Percentiles rank a stretch among this genome's conserved stretches.
Conservation (phyloP, 2,329 filamentous ascomycete species). For the Aspergillus sp. region DNA sequence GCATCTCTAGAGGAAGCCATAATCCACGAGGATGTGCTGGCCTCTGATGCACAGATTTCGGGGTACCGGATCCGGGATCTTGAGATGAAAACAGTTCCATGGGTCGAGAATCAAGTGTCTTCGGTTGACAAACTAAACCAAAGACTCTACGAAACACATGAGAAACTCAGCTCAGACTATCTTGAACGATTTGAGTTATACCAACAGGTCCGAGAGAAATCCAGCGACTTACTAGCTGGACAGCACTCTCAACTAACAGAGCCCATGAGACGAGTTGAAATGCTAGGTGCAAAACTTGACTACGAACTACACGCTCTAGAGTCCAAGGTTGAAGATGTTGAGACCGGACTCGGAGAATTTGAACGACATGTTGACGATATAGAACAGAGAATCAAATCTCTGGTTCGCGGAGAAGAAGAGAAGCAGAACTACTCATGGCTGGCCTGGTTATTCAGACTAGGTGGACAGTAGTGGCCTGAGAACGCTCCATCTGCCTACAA, state of each 20-base stretch:
- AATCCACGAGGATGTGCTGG: slow-evolving; percentile 39
- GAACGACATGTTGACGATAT: slow-evolving; percentile 73
- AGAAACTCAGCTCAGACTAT: slow-evolving; percentile 67
- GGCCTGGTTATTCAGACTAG: slow-evolving; percentile 50
- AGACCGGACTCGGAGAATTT: slow-evolving; percentile 77
- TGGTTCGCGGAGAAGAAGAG: slow-evolving; percentile 63
- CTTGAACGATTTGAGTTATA: slow-evolving; percentile 69
- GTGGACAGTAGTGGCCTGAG: slow-evolving; percentile 20
- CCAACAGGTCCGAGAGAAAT: slow-evolving; percentile 64
- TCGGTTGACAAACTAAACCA: slow-evolving; percentile 60
- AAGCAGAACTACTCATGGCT: slow-evolving; percentile 64
- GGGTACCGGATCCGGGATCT: slow-evolving; percentile 38
- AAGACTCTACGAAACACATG: slow-evolving; percentile 61
- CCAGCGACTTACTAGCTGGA: slow-evolving; percentile 66
- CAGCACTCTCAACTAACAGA: slow-evolving; percentile 70
- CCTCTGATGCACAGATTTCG: slow-evolving; percentile 37
- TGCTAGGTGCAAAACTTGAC: slow-evolving; percentile 79
- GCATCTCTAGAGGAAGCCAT: slow-evolving; percentile 42
- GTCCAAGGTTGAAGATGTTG: slow-evolving; percentile 80
- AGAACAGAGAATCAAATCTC: slow-evolving; percentile 62
- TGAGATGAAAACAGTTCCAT: slow-evolving; percentile 38
- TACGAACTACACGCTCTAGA: slow-evolving; percentile 85
- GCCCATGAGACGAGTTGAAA: slow-evolving; percentile 74
- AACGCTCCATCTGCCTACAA: not conserved
- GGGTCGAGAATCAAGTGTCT: slow-evolving; percentile 44